Conservation (phyloP, 2,329 filamentous ascomycete genomes). For the Phaeomoniella chlamydospora region DNA sequence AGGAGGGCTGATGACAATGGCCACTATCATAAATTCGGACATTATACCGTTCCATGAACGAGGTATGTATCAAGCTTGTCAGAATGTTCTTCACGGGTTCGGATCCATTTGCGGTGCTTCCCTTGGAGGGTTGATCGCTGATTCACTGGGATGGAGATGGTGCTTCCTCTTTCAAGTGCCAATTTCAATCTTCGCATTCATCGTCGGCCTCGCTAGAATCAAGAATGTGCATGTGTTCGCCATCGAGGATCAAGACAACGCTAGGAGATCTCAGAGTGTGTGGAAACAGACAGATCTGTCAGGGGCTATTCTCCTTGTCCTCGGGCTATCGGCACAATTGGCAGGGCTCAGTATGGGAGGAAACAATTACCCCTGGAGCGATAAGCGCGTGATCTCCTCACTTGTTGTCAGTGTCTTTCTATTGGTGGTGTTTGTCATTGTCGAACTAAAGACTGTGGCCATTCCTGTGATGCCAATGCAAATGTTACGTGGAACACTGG, state of each 20-base stretch:
- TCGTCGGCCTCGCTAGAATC: slow-evolving; percentile 31
- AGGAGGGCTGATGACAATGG: slow-evolving; percentile 55
- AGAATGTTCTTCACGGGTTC: slow-evolving; percentile 38
- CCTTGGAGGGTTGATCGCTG: slow-evolving; percentile 54
- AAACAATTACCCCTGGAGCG: slow-evolving; percentile 46
- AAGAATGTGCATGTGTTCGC: slow-evolving; percentile 35
- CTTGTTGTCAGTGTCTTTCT: slow-evolving; percentile 32
- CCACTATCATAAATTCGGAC: slow-evolving; percentile 57
- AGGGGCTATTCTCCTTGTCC: slow-evolving; percentile 39
- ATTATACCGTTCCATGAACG: slow-evolving; percentile 58
- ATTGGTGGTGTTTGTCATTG: slow-evolving; percentile 37
- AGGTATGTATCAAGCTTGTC: slow-evolving; percentile 59
- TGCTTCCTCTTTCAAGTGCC: slow-evolving; percentile 52
- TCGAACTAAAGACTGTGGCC: slow-evolving; percentile 38
- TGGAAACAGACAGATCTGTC: slow-evolving; percentile 44
- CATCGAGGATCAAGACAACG: slow-evolving; percentile 26
- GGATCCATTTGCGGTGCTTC: slow-evolving; percentile 41
- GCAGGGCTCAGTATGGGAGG: slow-evolving; percentile 50
- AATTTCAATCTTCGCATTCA: slow-evolving; percentile 31
- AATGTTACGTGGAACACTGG: slow-evolving; percentile 41
- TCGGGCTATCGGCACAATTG: slow-evolving; percentile 35
- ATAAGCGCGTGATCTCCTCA: slow-evolving; percentile 41
- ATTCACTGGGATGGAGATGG: slow-evolving; percentile 59
- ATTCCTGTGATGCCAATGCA: slow-evolving; percentile 42
- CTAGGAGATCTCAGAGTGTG: slow-evolving; percentile 25